These are phyloP conservation scores for Aspergillus incahuasiensis DNA, from an alignment of 495 filamentous ascomycete genomes.

Conservation along the genomic window DNA sequence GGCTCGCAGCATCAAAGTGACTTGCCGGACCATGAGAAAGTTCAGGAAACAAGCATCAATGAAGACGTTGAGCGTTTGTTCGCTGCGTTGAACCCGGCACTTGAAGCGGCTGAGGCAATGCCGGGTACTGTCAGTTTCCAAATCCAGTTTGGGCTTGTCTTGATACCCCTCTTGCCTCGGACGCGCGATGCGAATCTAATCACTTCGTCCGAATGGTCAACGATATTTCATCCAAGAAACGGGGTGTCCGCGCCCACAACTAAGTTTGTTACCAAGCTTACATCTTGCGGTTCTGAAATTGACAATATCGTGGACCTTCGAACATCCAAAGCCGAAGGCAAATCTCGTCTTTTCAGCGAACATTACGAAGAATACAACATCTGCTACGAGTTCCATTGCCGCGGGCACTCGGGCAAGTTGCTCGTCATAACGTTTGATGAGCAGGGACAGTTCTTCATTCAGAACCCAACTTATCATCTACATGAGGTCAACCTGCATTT, in stretches of 20 bases:
- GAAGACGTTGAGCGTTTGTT: slow-evolving; percentile 17
- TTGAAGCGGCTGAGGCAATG: slow-evolving; percentile 26
- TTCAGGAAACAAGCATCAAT: slow-evolving; percentile 1
- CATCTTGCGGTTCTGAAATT: slow-evolving; percentile 32
- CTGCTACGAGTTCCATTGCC: slow-evolving; percentile 51
- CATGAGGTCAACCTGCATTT: slow-evolving; percentile 40
- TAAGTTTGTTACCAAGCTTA: slow-evolving; percentile 31
- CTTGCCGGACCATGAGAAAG: neutral
- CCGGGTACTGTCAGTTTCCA: slow-evolving; percentile 32
- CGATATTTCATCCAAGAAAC: slow-evolving; percentile 20
- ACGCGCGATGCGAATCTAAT: slow-evolving; percentile 14
- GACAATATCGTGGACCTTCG: slow-evolving; percentile 34
- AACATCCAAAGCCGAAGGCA: slow-evolving; percentile 19
- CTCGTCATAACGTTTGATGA: slow-evolving; percentile 51
- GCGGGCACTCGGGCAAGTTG: slow-evolving; percentile 11
- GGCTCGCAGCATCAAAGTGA: neutral
- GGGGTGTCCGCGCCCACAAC: slow-evolving; percentile 16
- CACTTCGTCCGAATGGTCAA: slow-evolving; percentile 22
- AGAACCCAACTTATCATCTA: slow-evolving; percentile 6
- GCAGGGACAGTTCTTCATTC: slow-evolving; percentile 23
- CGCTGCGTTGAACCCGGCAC: slow-evolving; percentile 16
- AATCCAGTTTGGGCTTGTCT: slow-evolving; percentile 34
- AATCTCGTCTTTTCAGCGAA: slow-evolving; percentile 28
- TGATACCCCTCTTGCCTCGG: slow-evolving; percentile 22
- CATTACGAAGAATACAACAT: slow-evolving; percentile 25